Evolutionary conservation across 176 grass and related monocot species (phyloP), one percentile per base, ranked within the genome.

Genomic region (maize (Zea mays)): DNA sequence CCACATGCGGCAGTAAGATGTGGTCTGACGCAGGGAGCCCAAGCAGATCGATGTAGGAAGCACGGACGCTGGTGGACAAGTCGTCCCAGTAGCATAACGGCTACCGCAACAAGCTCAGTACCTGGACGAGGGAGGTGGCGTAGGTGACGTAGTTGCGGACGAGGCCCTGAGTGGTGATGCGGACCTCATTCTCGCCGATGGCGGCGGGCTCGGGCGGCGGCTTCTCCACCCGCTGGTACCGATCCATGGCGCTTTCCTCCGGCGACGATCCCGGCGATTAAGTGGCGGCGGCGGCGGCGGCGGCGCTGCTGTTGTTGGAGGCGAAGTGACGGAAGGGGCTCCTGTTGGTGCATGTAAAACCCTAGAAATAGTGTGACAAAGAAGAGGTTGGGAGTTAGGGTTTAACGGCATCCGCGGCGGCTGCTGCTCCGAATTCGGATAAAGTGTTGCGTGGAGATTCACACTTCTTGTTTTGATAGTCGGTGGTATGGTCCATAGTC

Each of bases 101-200:
- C 10, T 17, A 86, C n/a, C 39, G 12, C 37, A 58, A 39, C 37
- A 8, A 47, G 39, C 8, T 45, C 44, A 4, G 56, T 77, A 88
- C 96, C 91, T 92, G 89, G 72, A 98, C 80, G 27, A 98, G 96
- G 49, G 89, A 94, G 70, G 89, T 83, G 63, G 92, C 96, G 56
- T 98, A 98, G 81, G 88, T 98, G 85, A 98, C 77, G 67, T 98
- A 98, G 89, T 94, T 98, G 69, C 92, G 87, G 83, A 98, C 92
- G 85, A 91, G 92, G 54, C 96, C 96, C 74, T 98, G 96, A 55
- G 92, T 84, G 65, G 96, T 92, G 89, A 98, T 92, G 72, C 96
- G 89, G 87, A 98, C 92, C 85, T 98, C 96, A 61, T 98, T 98
- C 83, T 98, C 96, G 78, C 78, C 92, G 70, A 98, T 98, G 80